phyloP scores from a whole-genome alignment of 2,329 filamentous ascomycete species.

The Aspergillus sp. region DNA sequence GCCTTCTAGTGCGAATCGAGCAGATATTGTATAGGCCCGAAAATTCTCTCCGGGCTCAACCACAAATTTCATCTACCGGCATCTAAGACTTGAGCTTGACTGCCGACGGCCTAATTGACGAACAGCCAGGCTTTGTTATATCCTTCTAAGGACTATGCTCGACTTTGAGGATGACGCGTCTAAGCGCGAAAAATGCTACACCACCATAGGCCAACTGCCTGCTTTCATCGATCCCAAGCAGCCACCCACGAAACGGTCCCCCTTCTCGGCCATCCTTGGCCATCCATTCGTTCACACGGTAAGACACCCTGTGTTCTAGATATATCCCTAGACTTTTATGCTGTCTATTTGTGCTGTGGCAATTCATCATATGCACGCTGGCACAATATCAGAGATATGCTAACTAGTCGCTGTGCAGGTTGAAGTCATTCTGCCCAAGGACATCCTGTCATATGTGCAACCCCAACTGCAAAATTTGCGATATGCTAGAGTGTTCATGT shows the following conservation, averaged over 20 bases:
- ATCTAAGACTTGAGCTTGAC: neutral
- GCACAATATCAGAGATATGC: neutral
- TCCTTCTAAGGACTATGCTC: slow-evolving; percentile 40
- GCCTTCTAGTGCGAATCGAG: neutral
- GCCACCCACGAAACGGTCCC: slow-evolving; percentile 70
- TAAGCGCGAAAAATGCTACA: slow-evolving; percentile 65
- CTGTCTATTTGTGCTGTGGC: neutral
- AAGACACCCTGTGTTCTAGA: slow-evolving; percentile 1
- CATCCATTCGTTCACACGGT: slow-evolving; percentile 72
- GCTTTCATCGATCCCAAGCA: slow-evolving; percentile 71
- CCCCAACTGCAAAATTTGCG: slow-evolving; percentile 43
- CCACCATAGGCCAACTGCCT: slow-evolving; percentile 68
- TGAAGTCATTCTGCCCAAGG: slow-evolving; percentile 72
- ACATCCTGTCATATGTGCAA: slow-evolving; percentile 58
- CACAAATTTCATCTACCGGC: neutral
- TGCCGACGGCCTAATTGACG: neutral
- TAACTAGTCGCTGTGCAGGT: slow-evolving; percentile 27
- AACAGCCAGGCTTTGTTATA: too few species aligned
- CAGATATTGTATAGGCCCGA: neutral
- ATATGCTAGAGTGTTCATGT: slow-evolving; percentile 73
- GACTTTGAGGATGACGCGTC: slow-evolving; percentile 44
- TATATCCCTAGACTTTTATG: neutral
- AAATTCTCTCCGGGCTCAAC: neutral
- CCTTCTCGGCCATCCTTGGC: slow-evolving; percentile 68
- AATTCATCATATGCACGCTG: neutral